These are phyloP conservation scores for Yamadazyma jaroonii DNA, from an alignment of 1,139 yeast species.

Conservation along the genomic window DNA sequence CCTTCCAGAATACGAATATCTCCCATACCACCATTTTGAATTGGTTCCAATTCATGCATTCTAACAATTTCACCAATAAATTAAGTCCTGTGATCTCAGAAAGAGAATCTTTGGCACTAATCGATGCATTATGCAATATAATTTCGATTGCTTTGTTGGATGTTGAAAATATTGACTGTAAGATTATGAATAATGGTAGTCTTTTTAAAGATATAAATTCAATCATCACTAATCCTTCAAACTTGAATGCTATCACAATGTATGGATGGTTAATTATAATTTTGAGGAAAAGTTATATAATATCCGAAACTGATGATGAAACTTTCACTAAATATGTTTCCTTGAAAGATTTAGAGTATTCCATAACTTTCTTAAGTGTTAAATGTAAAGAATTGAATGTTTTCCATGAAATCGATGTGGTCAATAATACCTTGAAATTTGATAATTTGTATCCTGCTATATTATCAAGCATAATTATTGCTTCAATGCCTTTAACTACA, in stretches of 20 bases:
- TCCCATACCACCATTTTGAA: conserved; percentile 27
- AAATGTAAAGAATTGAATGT: conserved; percentile 48
- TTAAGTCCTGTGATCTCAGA: conserved; percentile 27
- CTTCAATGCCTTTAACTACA: conserved; percentile 62
- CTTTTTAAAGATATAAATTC: conserved; percentile 41
- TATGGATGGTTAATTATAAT: conserved; percentile 73
- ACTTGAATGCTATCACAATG: conserved; percentile 47
- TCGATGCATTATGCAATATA: conserved; percentile 46
- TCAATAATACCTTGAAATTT: conserved; percentile 45
- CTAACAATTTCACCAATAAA: conserved; percentile 35
- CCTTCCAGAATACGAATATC: conserved; percentile 28
- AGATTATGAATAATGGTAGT: conserved; percentile 23
- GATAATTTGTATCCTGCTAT: conserved; percentile 58
- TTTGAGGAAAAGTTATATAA: conserved; percentile 50
- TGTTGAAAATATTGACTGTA: conserved; percentile 43
- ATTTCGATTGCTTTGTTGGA: conserved; percentile 54
- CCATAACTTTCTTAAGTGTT: conserved; percentile 35
- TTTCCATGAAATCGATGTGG: conserved; percentile 39
- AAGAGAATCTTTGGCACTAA: conserved; percentile 27
- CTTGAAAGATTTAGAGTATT: conserved; percentile 14
- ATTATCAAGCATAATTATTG: conserved; percentile 55
- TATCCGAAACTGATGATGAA: conserved; percentile 33
- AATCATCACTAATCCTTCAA: conserved; percentile 25
- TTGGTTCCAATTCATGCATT: conserved; percentile 60
- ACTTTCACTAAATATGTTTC: conserved; percentile 13